phyloP scores from a whole-genome alignment of 2,329 filamentous ascomycete species.

The Venturia nashicola region DNA sequence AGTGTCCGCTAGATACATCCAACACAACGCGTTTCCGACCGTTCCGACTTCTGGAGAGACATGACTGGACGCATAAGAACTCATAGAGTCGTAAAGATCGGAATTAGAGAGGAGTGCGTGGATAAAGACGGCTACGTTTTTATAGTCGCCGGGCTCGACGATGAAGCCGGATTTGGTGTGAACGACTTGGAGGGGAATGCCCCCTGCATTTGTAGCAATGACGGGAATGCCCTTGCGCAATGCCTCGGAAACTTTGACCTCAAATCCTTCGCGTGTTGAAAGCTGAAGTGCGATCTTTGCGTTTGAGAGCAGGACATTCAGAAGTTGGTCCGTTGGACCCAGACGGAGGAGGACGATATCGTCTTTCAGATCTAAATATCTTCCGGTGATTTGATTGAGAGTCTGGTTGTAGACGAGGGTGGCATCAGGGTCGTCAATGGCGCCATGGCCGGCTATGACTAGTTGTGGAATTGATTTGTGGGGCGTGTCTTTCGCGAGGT shows the following conservation, averaged over 20 bases:
- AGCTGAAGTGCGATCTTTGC: conserved; percentile 66
- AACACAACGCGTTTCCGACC: conserved; percentile 63
- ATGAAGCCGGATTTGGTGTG: conserved; percentile 61
- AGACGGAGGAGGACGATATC: conserved; percentile 67
- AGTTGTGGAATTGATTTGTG: conserved; percentile 54
- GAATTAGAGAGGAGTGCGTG: conserved; percentile 53
- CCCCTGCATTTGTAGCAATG: conserved; percentile 64
- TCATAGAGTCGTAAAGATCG: conserved; percentile 56
- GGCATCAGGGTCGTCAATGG: conserved; percentile 70
- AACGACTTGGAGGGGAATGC: conserved; percentile 68
- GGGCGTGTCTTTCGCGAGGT: conserved; percentile 35
- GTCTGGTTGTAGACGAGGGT: conserved; percentile 60
- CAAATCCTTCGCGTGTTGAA: conserved; percentile 71
- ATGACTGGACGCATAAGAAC: conserved; percentile 46
- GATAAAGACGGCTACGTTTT: conserved; percentile 56
- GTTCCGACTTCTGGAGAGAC: conserved; percentile 76
- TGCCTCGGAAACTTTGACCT: conserved; percentile 77
- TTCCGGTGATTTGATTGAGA: conserved; percentile 50
- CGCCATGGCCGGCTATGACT: conserved; percentile 66
- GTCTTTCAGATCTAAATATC: conserved; percentile 35
- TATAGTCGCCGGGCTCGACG: conserved; percentile 57
- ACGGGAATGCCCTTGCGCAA: conserved; percentile 69
- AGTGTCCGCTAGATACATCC: conserved; percentile 65
- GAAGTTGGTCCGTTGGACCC: conserved; percentile 64
- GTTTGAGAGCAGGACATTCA: conserved; percentile 63